These are phyloP conservation scores for Acacia confusa DNA, from an alignment of 306 rosid genomes.

Conservation along the genomic window DNA sequence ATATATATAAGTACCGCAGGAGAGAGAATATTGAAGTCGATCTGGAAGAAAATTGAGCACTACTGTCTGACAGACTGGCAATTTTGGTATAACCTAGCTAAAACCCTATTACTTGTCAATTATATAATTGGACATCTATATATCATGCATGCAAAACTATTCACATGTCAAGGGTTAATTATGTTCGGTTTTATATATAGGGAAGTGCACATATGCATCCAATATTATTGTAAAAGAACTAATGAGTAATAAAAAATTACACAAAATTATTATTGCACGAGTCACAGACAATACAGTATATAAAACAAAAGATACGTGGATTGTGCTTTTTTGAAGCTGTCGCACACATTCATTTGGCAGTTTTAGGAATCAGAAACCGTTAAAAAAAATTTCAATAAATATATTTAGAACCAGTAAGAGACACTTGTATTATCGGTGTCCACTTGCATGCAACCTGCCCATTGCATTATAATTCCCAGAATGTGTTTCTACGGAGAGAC, in stretches of 20 bases:
- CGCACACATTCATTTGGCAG: slow-evolving; percentile 44
- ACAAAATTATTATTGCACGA: slow-evolving; percentile 31
- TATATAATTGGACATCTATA: neutral
- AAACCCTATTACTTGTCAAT: slow-evolving; percentile 22
- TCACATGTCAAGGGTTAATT: slow-evolving; percentile 29
- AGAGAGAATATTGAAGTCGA: slow-evolving; percentile 22
- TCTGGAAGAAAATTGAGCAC: slow-evolving; percentile 43
- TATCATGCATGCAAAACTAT: slow-evolving; percentile 27
- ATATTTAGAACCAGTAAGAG: neutral
- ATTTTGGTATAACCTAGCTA: slow-evolving; percentile 29
- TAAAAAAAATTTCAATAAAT: neutral
- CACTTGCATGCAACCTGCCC: slow-evolving; percentile 51
- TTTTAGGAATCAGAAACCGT: slow-evolving; percentile 52
- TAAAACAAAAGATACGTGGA: slow-evolving; percentile 36
- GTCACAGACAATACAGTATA: slow-evolving; percentile 57
- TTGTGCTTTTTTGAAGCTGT: slow-evolving; percentile 37
- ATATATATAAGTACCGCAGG: neutral
- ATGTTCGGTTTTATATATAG: neutral
- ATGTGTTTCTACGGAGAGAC: slow-evolving; percentile 3
- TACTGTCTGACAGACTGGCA: slow-evolving; percentile 36
- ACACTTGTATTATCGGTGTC: slow-evolving; percentile 48
- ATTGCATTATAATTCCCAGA: slow-evolving; percentile 23
- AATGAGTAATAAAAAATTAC: slow-evolving; percentile 14
- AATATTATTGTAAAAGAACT: neutral
- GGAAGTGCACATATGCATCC: slow-evolving; percentile 31